phyloP scores from a whole-genome alignment of 441 rosid genomes.

The Eruca vesicaria region DNA sequence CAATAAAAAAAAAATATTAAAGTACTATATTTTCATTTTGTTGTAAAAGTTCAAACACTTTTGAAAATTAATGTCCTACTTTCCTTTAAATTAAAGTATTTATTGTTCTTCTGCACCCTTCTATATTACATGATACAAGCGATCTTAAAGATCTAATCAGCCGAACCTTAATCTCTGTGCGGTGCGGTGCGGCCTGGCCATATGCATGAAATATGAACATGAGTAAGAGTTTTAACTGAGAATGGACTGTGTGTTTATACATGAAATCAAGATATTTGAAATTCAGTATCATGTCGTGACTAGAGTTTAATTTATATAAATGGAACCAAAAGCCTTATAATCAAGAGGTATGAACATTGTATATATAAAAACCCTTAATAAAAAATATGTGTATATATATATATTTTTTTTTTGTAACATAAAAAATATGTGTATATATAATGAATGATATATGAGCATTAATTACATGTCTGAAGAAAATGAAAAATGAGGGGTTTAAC shows the following conservation, averaged over 20 bases:
- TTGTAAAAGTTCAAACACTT: slow-evolving; percentile 9
- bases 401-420: too few species aligned
- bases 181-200: background rate
- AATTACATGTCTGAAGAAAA: slow-evolving; percentile 22
- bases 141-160: background rate
- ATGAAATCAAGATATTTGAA: background rate
- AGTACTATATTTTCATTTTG: background rate
- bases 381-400: too few species aligned
- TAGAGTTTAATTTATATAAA: background rate
- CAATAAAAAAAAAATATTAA: too few species aligned
- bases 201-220: background rate
- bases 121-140: background rate
- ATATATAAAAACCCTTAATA: background rate
- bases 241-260: background rate
- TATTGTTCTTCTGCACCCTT: background rate
- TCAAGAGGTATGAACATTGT: slow-evolving; percentile 11
- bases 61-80: background rate
- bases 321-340: background rate
- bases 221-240: background rate
- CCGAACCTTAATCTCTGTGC: background rate
- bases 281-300: slow-evolving; percentile 1
- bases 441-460: slow-evolving; percentile 4
- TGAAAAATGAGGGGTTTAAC: background rate
- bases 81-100: background rate
- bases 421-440: too few species aligned